Percentiles rank a stretch among this genome's conserved stretches.
Evolutionary conservation across 2,329 filamentous ascomycete genomes (phyloP).

Genomic region (Septoria linicola): DNA sequence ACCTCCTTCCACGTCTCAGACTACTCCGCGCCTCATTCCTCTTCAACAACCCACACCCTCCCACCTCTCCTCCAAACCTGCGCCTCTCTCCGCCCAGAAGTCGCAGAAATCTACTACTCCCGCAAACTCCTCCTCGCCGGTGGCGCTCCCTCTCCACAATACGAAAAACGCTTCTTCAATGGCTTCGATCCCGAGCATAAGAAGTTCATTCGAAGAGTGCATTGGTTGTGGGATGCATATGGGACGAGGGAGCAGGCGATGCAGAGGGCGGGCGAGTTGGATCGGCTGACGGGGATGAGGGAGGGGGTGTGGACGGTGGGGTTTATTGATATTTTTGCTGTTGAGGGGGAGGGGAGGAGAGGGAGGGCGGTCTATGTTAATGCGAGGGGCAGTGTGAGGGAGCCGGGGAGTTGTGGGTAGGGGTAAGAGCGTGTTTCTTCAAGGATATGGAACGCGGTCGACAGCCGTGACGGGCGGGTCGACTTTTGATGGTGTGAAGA

Average conservation of each 20-base stretch:
- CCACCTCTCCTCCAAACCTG: constrained; percentile 8
- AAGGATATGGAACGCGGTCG: no score
- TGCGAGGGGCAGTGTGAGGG: constrained; percentile 4
- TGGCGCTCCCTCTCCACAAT: constrained; percentile 11
- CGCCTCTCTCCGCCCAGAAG: constrained; percentile 8
- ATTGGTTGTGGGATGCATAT: constrained; percentile 21
- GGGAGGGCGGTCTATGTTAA: constrained; percentile 17
- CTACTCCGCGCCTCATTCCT: constrained; percentile 3
- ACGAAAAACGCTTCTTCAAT: constrained; percentile 8
- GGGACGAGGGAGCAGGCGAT: constrained; percentile 16
- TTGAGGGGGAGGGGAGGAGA: neutral
- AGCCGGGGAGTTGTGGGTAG: constrained; percentile 6
- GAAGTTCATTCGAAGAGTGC: constrained; percentile 10
- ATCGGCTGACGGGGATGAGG: constrained; percentile 9
- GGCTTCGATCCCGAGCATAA: constrained; percentile 15
- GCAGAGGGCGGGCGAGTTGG: constrained; percentile 17
- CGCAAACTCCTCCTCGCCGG: constrained; percentile 11
- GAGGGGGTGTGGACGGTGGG: constrained; percentile 18
- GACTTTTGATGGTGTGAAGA: no score
- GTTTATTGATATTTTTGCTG: constrained; percentile 14
- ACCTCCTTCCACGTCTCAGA: neutral
- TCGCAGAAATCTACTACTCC: constrained; percentile 15
- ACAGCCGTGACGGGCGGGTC: no score
- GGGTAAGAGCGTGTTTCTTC: no score
- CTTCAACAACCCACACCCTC: constrained; percentile 2